These are phyloP conservation scores for Rhamnella rubrinervis DNA, from an alignment of 331 rosid species.

Conservation along the genomic window DNA sequence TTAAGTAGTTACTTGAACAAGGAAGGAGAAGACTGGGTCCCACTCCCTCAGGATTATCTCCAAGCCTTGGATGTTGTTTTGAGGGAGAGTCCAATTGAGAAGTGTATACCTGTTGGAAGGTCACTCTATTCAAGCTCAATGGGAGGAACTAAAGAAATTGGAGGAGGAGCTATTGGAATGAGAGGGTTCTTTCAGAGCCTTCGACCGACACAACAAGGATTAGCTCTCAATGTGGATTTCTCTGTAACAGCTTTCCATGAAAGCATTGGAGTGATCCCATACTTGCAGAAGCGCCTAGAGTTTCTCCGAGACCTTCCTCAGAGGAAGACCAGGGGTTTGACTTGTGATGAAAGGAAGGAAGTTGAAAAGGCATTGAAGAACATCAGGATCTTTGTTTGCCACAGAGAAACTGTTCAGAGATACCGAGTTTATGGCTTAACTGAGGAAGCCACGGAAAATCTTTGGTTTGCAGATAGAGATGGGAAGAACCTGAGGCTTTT, in stretches of 20 bases:
- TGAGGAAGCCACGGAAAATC: conserved; percentile 80
- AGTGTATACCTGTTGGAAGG: conserved; percentile 78
- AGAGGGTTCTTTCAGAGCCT: conserved; percentile 99
- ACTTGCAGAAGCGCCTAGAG: conserved; percentile 88
- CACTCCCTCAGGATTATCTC: conserved; percentile 95
- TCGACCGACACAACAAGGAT: conserved; percentile 94
- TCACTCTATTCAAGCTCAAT: conserved; percentile 76
- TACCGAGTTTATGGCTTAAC: conserved; percentile 87
- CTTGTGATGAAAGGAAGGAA: conserved; percentile 67
- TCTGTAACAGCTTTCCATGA: conserved; percentile 96
- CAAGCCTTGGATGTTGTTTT: conserved; percentile 94
- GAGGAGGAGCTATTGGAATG: conserved; percentile 94
- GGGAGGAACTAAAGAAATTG: conserved; percentile 85
- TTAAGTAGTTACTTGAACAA: conserved; percentile 67
- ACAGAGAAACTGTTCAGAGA: conserved; percentile 91
- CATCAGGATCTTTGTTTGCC: conserved; percentile 91
- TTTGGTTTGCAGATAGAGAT: conserved; percentile 89
- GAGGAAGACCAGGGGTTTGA: conserved; percentile 58
- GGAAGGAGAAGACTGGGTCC: conserved; percentile 81
- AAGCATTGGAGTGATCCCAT: conserved; percentile 82
- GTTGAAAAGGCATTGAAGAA: conserved; percentile 89
- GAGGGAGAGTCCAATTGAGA: conserved; percentile 84
- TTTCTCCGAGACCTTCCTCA: conserved; percentile 80
- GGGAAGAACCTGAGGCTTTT: conserved; percentile 78
- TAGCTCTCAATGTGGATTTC: conserved; percentile 87